Evolutionary conservation across 2,329 filamentous ascomycete genomes (phyloP), one percentile per base, ranked within the genome.

Genomic region (Fusarium sacchari): DNA sequence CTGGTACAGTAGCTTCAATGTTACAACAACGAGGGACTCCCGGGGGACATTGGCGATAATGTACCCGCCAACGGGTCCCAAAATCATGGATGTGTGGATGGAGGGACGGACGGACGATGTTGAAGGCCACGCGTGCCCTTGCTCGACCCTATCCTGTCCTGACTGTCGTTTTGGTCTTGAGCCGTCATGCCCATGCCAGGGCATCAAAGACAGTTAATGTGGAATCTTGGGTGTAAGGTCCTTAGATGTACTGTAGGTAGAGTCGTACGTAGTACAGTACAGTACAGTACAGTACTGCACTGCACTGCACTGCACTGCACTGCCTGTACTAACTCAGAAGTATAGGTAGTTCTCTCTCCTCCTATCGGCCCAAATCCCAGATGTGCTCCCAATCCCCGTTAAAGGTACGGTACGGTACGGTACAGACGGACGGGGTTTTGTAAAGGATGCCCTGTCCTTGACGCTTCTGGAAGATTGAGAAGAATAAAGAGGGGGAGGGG

Each of bases 181-280:
- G 66, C 61, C 69, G 71, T 74, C 68, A 74, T 77, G 74, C 74
- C 74, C 76, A 76, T 76, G 70, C 66, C 72, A 76, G 73, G 66
- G 64, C 64, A 52, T 36, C 30, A 44, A 53, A 47, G 49, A 52
- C 32, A 36, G 30, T 53, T 43, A 47, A 49, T 73, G 64, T 66
- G 56, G 67, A 72, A 72, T 74, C 47, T 71, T 62, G 63, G 65
- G 62, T 69, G 64, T 50, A 34, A 24, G 30, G 26, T 28, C 44
- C 8, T 47, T 22, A 28, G 20, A 47, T 14, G 44, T 58, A 52
- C 55, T 57, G 62, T 20, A 34, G 46, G 30, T 40, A 36, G 36
- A 47, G 72, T 67, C 52, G 64, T 60, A 71, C 67, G 63, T 42
- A 50, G 55, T 18, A 58, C 55, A 58, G 55, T 32, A 22, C 47